phyloP scores from a whole-genome alignment of 2,329 filamentous ascomycete genomes.

The Arthroderma uncinatum region DNA sequence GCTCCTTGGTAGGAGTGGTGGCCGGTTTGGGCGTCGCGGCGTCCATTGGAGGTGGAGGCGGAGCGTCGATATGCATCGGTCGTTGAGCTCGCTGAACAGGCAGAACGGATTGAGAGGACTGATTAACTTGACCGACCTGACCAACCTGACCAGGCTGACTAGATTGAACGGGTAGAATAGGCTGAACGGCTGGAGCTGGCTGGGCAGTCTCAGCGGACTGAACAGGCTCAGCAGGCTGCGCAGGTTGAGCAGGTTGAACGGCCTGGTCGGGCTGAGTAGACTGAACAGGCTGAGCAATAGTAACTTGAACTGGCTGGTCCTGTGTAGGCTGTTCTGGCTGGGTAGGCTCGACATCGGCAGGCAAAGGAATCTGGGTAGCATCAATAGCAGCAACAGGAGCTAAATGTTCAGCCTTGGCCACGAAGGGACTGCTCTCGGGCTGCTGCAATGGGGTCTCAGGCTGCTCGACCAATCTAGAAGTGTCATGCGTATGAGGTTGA shows the following conservation, averaged over 20 bases:
- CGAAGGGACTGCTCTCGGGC: background rate
- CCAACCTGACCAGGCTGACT: background rate
- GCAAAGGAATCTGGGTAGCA: background rate
- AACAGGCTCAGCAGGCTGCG: background rate
- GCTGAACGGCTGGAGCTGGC: background rate
- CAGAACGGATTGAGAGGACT: background rate
- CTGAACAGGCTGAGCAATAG: background rate
- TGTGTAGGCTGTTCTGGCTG: background rate
- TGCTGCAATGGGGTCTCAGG: conserved; percentile 9
- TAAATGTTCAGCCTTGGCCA: background rate
- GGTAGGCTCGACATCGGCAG: background rate
- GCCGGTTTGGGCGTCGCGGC: conserved; percentile 18
- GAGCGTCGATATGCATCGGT: background rate
- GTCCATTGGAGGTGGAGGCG: background rate
- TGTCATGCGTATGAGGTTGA: conserved; percentile 14
- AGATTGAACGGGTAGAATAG: background rate
- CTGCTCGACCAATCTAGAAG: conserved; percentile 10
- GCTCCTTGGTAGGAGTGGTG: conserved; percentile 50
- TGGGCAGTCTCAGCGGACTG: background rate
- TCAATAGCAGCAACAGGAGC: background rate
- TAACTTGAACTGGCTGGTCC: background rate
- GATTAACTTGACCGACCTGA: background rate
- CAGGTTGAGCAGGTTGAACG: background rate
- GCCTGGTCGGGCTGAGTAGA: background rate
- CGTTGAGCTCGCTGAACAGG: background rate